These are phyloP conservation scores for Hondaea fermentalgiana DNA, from an alignment of 108 stramenopile genomes.

Conservation along the genomic window DNA sequence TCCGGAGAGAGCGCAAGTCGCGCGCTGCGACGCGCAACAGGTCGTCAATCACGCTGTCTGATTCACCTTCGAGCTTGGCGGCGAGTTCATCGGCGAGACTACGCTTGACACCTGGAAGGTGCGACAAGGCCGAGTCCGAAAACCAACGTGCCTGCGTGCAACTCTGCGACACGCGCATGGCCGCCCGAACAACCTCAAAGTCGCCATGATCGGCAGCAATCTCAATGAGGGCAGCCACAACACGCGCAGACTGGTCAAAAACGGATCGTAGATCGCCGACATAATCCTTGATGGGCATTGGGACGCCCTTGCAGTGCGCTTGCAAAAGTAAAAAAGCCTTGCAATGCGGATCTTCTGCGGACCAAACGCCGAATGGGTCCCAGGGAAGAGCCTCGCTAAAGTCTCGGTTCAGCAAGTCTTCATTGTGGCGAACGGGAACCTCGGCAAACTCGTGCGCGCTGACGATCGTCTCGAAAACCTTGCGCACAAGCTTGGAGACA, in stretches of 20 bases:
- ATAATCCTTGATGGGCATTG: slow-evolving; percentile 91
- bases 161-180: neutral
- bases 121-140: neutral
- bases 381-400: slow-evolving; percentile 69
- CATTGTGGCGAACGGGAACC: slow-evolving; percentile 95
- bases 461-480: slow-evolving; percentile 59
- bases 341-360: slow-evolving; percentile 68
- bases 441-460: slow-evolving; percentile 85
- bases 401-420: slow-evolving; percentile 84
- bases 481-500: slow-evolving; percentile 34
- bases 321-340: slow-evolving; percentile 89
- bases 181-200: neutral
- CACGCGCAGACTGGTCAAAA: slow-evolving; percentile 83
- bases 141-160: neutral
- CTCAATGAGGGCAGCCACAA: slow-evolving; percentile 90
- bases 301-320: slow-evolving; percentile 64
- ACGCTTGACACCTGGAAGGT: neutral
- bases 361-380: slow-evolving; percentile 55
- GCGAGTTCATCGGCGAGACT: neutral
- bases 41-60: neutral
- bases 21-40: neutral
- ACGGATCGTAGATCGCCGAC: slow-evolving; percentile 87
- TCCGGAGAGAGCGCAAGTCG: neutral
- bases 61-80: neutral
- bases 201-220: slow-evolving; percentile 60